Base-by-base conservation (phyloP, 2,329 filamentous ascomycete species). In the Cordyceps cicadae region DNA sequence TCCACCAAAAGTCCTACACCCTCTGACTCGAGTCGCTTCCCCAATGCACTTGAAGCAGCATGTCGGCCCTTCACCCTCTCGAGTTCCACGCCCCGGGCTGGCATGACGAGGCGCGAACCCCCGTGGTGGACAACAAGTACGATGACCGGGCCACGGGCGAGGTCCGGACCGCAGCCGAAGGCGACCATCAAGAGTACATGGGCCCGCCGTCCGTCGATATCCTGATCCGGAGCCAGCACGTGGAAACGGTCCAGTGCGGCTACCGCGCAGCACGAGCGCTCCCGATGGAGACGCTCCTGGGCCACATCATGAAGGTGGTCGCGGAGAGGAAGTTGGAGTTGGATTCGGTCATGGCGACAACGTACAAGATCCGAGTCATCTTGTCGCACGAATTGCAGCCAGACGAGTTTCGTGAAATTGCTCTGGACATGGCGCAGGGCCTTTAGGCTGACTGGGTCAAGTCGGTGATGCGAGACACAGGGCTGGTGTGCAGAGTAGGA, bases 111-210 rank as follows among this genome's bases (percentile, higher is more conserved):
- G 48, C 48, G 9, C 19, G 49, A 39, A 61, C 59, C 12, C 59
- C 63, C 0, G 52, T 65, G 17, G 62, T 65, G 9, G 63, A 65
- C n/a, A 60, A 57, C 45, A 64, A 64, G 48, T 62, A 62, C 48
- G 39, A 61, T 17, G 64, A 65, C 49, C 61, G 51, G 9, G 37
- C 41, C n/a, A 63, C 64, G 3, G 63, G 64, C 14, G 62, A 64
- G 57, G 21, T 65, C 14, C 48, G 61, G 3, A 29, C 11, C 41
- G 29, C 29, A 51, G 3, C 17, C 26, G 49, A 51, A 8, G 19
- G 57, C 57, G 14, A 19, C 29, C 14, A 46, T 29, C 24, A 34
- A 19, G 45, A 51, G 52, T 63, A 64, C 49, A 9, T 17, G 15
- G 64, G 64, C 19, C 54, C 63, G 8, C 64, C 64, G 7, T 54